A percentile compares a stretch with the other conserved stretches of the same genome.
Conservation (phyloP, 192 early-diverging fungal genomes). For the Backusella australiensis region DNA sequence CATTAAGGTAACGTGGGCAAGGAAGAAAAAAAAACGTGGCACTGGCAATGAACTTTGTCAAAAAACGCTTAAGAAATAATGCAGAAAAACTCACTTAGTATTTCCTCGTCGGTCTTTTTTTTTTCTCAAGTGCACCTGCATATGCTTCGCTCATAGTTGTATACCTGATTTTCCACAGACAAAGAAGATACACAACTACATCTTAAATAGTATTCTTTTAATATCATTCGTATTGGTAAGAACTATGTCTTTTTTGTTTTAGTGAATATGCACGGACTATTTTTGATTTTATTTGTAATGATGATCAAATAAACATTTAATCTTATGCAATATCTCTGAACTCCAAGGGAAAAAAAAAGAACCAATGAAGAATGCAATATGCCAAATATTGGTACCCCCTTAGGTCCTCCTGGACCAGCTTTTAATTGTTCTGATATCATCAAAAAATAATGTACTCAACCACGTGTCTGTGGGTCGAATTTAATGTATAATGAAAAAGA, state of each 20-base stretch:
- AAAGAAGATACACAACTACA: neutral
- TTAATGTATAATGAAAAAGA: neutral
- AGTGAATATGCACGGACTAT: neutral
- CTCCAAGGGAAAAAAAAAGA: neutral
- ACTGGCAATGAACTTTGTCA: neutral
- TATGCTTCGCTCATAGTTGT: neutral
- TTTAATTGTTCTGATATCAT: constrained; percentile 4
- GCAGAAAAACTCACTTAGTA: neutral
- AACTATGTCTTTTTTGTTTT: neutral
- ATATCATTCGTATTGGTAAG: neutral
- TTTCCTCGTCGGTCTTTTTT: neutral
- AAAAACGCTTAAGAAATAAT: neutral
- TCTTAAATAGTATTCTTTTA: neutral
- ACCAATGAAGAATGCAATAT: neutral
- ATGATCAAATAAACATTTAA: no score
- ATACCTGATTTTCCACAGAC: neutral
- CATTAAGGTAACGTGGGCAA: neutral
- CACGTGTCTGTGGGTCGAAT: neutral
- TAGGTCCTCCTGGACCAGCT: neutral
- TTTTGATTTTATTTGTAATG: neutral
- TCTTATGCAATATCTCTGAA: no score
- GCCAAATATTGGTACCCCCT: neutral
- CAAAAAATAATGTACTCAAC: neutral
- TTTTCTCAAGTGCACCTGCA: neutral
- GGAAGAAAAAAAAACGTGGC: neutral